Base-by-base conservation (phyloP, 202 grass and related monocot genomes). In the Carex arenaria region DNA sequence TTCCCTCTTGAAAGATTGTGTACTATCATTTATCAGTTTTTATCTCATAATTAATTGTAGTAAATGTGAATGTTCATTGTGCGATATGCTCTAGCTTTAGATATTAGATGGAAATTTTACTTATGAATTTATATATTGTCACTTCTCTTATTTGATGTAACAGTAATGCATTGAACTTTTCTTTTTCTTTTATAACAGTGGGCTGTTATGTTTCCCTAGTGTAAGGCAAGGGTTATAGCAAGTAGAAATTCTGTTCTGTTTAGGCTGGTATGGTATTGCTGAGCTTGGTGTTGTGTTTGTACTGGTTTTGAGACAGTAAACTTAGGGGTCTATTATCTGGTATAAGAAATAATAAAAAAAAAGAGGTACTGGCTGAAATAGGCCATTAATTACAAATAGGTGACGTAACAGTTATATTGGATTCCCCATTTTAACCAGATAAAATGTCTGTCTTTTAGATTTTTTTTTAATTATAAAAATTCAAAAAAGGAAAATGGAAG, bases 11-110 rank as follows among this genome's bases (percentile, higher is more conserved):
- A 78, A 78, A 11, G 10, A 60, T 78, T 78, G 74, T 60, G 30
- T 60, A 31, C 17, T 59, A 78, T 78, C 17, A 59, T 78, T 34
- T 60, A 78, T 30, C 74, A 23, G 34, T 72, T 43, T 49, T 60
- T 59, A 78, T 78, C 12, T 78, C 7, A 78, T 59, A 60, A 17
- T 20, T 59, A 78, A 40, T 78, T 78, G 74, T 78, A 78, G 60
- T 78, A 59, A 34, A 59, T 77, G 54, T 60, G 72, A 55, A 59
- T 78, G 28, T 3, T 60, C 53, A 60, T 73, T 40, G 17, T 17
- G 20, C 36, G 18, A 57, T 40, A 60, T 78, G 17, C 56, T 73
- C 26, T 38, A 78, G 72, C 51, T 59, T 38, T 77, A 77, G 73
- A 59, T 77, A n/a, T 59, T 77, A 53, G 71, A 77, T 77, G 73